Evolutionary conservation across 495 filamentous ascomycete genomes (phyloP).

Genomic region (Aspergillus egyptiacus): DNA sequence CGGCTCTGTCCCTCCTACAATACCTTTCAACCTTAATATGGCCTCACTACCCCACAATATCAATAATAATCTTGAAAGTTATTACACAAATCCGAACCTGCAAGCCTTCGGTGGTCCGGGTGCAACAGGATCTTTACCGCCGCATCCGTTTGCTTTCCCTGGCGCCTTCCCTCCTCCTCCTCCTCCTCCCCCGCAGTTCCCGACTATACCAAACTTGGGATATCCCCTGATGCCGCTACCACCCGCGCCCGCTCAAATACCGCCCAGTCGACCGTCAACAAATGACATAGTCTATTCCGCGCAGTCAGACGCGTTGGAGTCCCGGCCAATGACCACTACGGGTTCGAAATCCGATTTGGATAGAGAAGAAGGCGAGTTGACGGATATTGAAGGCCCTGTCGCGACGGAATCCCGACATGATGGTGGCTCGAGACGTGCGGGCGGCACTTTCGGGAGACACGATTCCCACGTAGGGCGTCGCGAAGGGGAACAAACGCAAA

Average conservation of each 20-base stretch:
- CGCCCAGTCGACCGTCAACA: conserved; percentile 4
- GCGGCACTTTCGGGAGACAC: not conserved
- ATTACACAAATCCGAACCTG: conserved; percentile 27
- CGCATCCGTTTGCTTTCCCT: conserved; percentile 30
- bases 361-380: conserved; percentile 70
- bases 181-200: conserved; percentile 22
- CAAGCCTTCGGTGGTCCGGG: conserved; percentile 20
- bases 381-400: conserved; percentile 53
- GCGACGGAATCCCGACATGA: conserved; percentile 17
- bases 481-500: not conserved
- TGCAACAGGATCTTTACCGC: conserved; percentile 22
- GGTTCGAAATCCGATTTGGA: conserved; percentile 16
- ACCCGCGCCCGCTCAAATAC: conserved; percentile 12
- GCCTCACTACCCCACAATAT: conserved; percentile 16
- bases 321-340: conserved; percentile 3
- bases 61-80: conserved; percentile 15
- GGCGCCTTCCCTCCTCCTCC: conserved; percentile 23
- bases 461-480: not conserved
- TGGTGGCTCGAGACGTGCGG: not conserved
- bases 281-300: conserved; percentile 4
- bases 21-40: conserved; percentile 19
- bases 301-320: not conserved
- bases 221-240: conserved; percentile 23
- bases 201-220: conserved; percentile 21
- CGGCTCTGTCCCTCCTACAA: conserved; percentile 15